Percentiles rank a stretch among this genome's conserved stretches.
Evolutionary conservation across 2,329 filamentous ascomycete genomes (phyloP).

Genomic region (Talaromyces sp.): DNA sequence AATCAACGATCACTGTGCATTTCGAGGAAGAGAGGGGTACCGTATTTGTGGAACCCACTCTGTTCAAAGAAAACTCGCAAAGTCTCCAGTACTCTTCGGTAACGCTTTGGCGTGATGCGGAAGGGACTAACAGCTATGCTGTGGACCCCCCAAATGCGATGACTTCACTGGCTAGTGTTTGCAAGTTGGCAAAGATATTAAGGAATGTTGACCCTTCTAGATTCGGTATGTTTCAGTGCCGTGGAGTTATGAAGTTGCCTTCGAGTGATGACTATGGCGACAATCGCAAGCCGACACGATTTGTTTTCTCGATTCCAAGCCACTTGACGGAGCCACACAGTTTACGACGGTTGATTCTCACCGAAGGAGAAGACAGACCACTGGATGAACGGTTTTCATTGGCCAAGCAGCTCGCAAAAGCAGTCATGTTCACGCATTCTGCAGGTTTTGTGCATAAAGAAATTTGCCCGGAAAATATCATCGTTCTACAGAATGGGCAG

Average conservation of each 20-base stretch:
- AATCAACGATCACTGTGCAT: not conserved
- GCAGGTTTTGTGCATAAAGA: slow-evolving; percentile 29
- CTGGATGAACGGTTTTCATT: slow-evolving; percentile 26
- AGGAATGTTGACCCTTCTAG: slow-evolving; percentile 12
- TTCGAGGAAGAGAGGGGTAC: not conserved
- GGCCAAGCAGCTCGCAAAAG: slow-evolving; percentile 21
- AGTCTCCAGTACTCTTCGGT: not conserved
- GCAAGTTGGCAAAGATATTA: slow-evolving; percentile 16
- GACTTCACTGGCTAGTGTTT: slow-evolving; percentile 3
- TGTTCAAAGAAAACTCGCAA: not conserved
- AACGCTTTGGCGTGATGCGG: not conserved
- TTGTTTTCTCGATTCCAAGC: slow-evolving; percentile 12
- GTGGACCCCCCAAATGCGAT: not conserved
- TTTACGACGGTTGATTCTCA: slow-evolving; percentile 15
- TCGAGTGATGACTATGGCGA: not conserved
- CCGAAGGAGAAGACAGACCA: slow-evolving; percentile 13
- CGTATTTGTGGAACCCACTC: not conserved
- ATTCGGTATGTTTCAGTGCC: slow-evolving; percentile 17
- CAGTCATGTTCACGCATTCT: slow-evolving; percentile 23
- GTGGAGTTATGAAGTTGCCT: slow-evolving; percentile 11
- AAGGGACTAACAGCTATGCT: not conserved
- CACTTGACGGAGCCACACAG: slow-evolving; percentile 8
- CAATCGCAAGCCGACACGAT: not conserved
- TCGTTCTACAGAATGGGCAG: slow-evolving; percentile 19
- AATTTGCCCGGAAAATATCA: slow-evolving; percentile 27